phyloP scores from a whole-genome alignment of 345 rosid species.

The Murraya koenigii region DNA sequence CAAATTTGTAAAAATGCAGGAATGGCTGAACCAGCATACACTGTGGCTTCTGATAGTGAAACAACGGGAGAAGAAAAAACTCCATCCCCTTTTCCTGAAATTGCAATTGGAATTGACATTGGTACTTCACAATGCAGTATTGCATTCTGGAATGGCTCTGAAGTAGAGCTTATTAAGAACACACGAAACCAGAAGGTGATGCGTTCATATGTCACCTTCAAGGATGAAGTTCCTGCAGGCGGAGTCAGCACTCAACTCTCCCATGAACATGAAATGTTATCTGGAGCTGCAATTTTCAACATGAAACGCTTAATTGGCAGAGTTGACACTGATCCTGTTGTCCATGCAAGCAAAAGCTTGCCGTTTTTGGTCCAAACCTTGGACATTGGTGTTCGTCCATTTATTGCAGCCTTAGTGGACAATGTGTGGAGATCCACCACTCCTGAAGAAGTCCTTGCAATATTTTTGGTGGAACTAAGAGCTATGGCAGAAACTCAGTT shows the following conservation, averaged over 20 bases:
- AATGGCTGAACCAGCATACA: constrained; percentile 77
- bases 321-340: constrained; percentile 76
- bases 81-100: constrained; percentile 57
- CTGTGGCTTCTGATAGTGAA: constrained; percentile 85
- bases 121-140: constrained; percentile 89
- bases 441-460: constrained; percentile 88
- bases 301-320: constrained; percentile 92
- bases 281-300: constrained; percentile 84
- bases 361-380: constrained; percentile 88
- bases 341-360: constrained; percentile 65
- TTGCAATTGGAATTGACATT: constrained; percentile 81
- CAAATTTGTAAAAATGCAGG: constrained; percentile 31
- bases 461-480: constrained; percentile 66
- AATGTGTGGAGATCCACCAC: constrained; percentile 86
- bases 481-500: constrained; percentile 71
- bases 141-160: constrained; percentile 82
- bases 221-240: constrained; percentile 66
- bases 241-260: constrained; percentile 76
- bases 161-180: constrained; percentile 75
- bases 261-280: constrained; percentile 71
- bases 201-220: constrained; percentile 76
- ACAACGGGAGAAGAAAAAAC: constrained; percentile 74
- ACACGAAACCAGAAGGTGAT: constrained; percentile 70
- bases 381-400: constrained; percentile 80
- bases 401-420: constrained; percentile 75